A percentile compares a stretch with the other conserved stretches of the same genome.
Conservation (phyloP, 2,329 filamentous ascomycete genomes). For the Metarhizium humberi region DNA sequence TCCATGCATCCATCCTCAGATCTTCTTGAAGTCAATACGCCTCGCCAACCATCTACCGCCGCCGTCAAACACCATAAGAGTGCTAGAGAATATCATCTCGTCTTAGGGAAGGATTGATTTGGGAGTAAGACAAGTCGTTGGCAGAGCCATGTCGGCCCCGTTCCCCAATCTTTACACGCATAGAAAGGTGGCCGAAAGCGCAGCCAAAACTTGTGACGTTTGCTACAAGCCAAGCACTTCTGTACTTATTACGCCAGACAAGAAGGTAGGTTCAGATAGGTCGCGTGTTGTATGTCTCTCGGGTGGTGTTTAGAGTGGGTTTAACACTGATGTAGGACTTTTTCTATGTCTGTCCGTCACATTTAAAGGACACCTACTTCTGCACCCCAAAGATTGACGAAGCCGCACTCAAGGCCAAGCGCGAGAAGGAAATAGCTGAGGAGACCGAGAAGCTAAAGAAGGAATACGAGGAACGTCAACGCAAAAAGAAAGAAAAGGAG, state of each 20-base stretch:
- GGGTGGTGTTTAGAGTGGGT: too few relatives aligned
- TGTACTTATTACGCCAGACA: slow-evolving; percentile 81
- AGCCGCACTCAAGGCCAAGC: slow-evolving; percentile 51
- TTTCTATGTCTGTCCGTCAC: slow-evolving; percentile 80
- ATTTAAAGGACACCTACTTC: slow-evolving; percentile 77
- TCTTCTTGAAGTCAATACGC: too few relatives aligned
- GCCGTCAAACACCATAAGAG: not conserved
- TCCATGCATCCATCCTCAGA: too few relatives aligned
- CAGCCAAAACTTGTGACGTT: slow-evolving; percentile 76
- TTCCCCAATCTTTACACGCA: slow-evolving; percentile 77
- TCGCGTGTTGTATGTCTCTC: not conserved
- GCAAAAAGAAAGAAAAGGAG: slow-evolving; percentile 59
- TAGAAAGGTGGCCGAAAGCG: slow-evolving; percentile 76
- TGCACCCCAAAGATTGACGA: slow-evolving; percentile 66
- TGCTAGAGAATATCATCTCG: not conserved
- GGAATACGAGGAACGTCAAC: slow-evolving; percentile 67
- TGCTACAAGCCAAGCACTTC: slow-evolving; percentile 84
- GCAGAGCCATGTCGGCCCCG: slow-evolving; percentile 11
- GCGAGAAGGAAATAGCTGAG: slow-evolving; percentile 52
- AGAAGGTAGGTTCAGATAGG: slow-evolving; percentile 52
- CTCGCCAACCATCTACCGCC: too few relatives aligned
- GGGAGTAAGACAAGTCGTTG: not conserved
- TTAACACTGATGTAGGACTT: slow-evolving; percentile 47
- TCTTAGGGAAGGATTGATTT: not conserved
- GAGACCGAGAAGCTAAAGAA: slow-evolving; percentile 59